Evolutionary conservation across 495 filamentous ascomycete species (phyloP).

Genomic region (Penicillium parvum): DNA sequence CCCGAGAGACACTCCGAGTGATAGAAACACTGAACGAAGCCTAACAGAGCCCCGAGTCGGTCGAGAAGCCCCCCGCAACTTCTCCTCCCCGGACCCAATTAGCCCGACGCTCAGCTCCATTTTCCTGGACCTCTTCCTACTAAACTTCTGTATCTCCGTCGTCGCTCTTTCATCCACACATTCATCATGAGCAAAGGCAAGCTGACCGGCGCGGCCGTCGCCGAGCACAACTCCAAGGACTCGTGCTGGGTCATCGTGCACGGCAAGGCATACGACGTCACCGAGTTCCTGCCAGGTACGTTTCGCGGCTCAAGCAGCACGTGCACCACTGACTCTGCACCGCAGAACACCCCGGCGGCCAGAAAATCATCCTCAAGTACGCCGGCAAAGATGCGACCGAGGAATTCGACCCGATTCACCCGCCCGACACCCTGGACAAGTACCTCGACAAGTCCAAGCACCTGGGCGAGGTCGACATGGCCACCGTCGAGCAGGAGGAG

Average conservation of each 20-base stretch:
- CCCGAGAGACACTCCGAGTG: too few relatives aligned
- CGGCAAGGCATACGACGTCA: constrained; percentile 87
- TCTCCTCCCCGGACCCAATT: constrained; percentile 28
- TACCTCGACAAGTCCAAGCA: constrained; percentile 85
- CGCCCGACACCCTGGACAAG: constrained; percentile 71
- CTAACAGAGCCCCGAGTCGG: constrained; percentile 16
- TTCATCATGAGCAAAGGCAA: constrained; percentile 36
- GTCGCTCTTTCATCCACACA: constrained; percentile 1
- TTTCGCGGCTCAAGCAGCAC: not conserved
- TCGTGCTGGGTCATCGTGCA: constrained; percentile 84
- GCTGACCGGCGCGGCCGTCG: constrained; percentile 71
- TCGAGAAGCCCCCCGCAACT: constrained; percentile 27
- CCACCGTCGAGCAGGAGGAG: constrained; percentile 69
- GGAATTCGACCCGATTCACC: constrained; percentile 91
- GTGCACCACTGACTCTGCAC: not conserved
- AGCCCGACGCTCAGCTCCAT: too few relatives aligned
- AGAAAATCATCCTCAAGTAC: constrained; percentile 76
- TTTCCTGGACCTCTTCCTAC: constrained; percentile 7
- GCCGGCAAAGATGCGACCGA: constrained; percentile 81
- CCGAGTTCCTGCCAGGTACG: constrained; percentile 73
- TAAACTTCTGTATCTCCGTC: constrained; percentile 2
- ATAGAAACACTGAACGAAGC: not conserved
- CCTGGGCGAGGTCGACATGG: constrained; percentile 87
- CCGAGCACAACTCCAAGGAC: constrained; percentile 78
- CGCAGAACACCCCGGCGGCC: constrained; percentile 77